phyloP scores from a whole-genome alignment of 2,329 filamentous ascomycete genomes.

The Rutstroemia sydowiana region DNA sequence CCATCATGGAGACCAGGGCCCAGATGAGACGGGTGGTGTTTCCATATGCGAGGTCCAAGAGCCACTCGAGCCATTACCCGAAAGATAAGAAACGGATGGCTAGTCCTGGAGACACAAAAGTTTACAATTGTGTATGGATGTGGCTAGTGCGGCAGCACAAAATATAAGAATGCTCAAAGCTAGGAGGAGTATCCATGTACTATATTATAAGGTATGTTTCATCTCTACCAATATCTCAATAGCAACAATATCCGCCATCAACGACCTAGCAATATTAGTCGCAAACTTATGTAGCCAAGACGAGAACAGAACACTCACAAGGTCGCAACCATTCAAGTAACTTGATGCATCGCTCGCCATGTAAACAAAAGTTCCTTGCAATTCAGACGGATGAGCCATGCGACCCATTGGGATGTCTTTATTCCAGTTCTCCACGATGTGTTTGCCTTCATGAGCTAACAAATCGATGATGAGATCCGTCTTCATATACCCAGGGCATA shows the following conservation, averaged over 20 bases:
- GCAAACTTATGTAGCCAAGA: not conserved
- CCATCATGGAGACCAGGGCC: not conserved
- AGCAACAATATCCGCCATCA: slow-evolving; percentile 15
- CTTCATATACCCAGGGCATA: slow-evolving; percentile 52
- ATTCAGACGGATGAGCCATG: slow-evolving; percentile 33
- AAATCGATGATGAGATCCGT: slow-evolving; percentile 31
- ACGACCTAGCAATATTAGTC: slow-evolving; percentile 13
- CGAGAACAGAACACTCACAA: slow-evolving; percentile 14
- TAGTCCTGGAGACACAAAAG: no score
- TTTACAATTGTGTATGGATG: no score
- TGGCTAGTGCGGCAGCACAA: no score
- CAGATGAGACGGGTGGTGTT: not conserved
- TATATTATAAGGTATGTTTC: not conserved
- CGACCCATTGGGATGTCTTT: slow-evolving; percentile 32
- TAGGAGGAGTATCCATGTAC: no score
- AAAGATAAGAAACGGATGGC: no score
- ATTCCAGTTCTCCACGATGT: slow-evolving; percentile 33
- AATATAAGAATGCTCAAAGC: no score
- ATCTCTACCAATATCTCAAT: not conserved
- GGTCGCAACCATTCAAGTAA: slow-evolving; percentile 22
- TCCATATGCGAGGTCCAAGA: not conserved
- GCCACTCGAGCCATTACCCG: not conserved
- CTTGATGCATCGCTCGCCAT: slow-evolving; percentile 25
- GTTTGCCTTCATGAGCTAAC: slow-evolving; percentile 31
- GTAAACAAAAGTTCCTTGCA: slow-evolving; percentile 30